phyloP scores from a whole-genome alignment of 768 basidiomycete species.

The Megacollybia marginata region DNA sequence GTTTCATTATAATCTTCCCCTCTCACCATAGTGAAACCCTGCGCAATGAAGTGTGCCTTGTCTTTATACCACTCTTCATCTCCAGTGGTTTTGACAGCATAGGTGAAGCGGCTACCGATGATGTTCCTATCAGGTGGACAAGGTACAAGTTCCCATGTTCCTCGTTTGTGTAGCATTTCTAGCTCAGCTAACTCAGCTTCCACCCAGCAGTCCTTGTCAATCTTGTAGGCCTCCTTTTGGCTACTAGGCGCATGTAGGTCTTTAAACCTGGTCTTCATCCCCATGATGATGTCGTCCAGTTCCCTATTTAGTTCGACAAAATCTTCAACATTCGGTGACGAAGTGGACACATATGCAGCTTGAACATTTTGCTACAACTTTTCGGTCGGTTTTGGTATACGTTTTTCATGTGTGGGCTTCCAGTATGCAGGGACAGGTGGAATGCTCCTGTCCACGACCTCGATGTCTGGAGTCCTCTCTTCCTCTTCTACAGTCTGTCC shows the following conservation, averaged over 20 bases:
- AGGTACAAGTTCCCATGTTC: background rate
- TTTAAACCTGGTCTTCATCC: no score
- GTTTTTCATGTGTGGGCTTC: background rate
- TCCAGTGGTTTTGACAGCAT: no score
- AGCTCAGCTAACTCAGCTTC: background rate
- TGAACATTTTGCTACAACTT: background rate
- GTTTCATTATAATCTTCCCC: no score
- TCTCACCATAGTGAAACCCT: no score
- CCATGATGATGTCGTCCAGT: no score
- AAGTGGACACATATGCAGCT: no score
- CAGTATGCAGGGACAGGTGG: background rate
- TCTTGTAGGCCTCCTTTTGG: conserved; percentile 17
- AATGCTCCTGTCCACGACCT: background rate
- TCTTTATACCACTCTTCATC: no score
- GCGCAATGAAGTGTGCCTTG: no score
- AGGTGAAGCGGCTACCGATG: no score
- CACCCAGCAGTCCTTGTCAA: background rate
- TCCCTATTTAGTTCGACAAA: conserved; percentile 9
- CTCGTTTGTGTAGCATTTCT: background rate
- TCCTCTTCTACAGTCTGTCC: no score
- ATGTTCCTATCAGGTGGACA: no score
- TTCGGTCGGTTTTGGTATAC: background rate
- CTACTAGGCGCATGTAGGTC: conserved; percentile 1
- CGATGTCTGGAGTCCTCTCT: no score
- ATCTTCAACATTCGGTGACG: conserved; percentile 1